Conservation (phyloP, 257 asterid species). For the Eucommia ulmoides region DNA sequence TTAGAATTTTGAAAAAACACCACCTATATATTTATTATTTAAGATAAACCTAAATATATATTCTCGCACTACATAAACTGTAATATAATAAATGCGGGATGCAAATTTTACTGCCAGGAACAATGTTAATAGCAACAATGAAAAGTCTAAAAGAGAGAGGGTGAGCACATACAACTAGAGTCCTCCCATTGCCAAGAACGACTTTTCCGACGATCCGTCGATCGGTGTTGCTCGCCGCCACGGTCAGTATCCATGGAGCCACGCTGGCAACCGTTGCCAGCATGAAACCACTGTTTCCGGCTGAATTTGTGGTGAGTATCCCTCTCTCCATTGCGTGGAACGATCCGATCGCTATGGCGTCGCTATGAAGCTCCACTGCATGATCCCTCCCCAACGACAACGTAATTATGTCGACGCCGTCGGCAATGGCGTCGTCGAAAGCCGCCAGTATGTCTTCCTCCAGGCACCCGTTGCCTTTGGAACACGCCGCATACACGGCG, state of each 20-base stretch:
- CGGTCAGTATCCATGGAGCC: slow-evolving; percentile 4
- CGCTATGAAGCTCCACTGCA: background rate
- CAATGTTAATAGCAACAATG: no score
- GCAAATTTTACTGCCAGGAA: no score
- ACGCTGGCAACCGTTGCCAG: background rate
- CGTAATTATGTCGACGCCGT: slow-evolving; percentile 1
- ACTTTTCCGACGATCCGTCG: background rate
- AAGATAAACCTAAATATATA: no score
- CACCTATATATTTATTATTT: no score
- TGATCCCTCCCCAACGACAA: background rate
- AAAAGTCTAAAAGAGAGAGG: no score
- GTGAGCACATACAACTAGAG: background rate
- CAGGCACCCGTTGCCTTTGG: slow-evolving; percentile 3
- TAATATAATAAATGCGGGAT: no score
- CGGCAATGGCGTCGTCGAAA: slow-evolving; percentile 23
- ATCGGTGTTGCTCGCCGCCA: slow-evolving; percentile 2
- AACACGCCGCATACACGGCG: slow-evolving; percentile 24
- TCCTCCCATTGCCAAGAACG: slow-evolving; percentile 3
- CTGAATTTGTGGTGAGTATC: slow-evolving; percentile 4
- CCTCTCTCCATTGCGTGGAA: slow-evolving; percentile 2
- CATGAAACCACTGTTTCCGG: background rate
- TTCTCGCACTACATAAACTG: no score
- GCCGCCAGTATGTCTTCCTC: slow-evolving; percentile 15
- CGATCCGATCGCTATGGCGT: background rate
- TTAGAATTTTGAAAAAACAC: no score